These are phyloP conservation scores for Cylindrotheca fusiformis DNA, from an alignment of 108 stramenopile genomes.

Conservation along the genomic window DNA sequence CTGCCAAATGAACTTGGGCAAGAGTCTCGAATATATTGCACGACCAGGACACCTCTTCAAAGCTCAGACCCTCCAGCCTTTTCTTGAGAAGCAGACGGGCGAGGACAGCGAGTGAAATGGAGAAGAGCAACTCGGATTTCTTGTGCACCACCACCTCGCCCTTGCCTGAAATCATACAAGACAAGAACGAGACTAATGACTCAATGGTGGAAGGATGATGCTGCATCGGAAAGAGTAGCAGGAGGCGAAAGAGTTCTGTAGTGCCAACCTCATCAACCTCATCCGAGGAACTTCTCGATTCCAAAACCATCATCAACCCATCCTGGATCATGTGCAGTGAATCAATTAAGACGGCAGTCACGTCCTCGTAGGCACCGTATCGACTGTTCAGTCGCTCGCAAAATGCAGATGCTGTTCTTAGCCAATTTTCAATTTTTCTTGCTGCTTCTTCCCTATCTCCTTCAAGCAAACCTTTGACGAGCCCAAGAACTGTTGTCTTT, in stretches of 20 bases:
- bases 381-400: constrained; percentile 46
- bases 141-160: constrained; percentile 1
- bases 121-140: constrained; percentile 4
- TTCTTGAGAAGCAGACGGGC: constrained; percentile 17
- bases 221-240: constrained; percentile 24
- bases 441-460: neutral
- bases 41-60: constrained; percentile 4
- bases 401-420: constrained; percentile 70
- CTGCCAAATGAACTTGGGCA: neutral
- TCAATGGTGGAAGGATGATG: constrained; percentile 5
- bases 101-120: constrained; percentile 16
- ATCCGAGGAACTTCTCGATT: neutral
- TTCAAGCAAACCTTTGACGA: constrained; percentile 23
- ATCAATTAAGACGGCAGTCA: constrained; percentile 60
- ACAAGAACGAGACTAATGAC: neutral
- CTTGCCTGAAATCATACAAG: neutral
- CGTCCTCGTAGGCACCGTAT: constrained; percentile 76
- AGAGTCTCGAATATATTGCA: neutral
- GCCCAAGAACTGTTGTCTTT: constrained; percentile 29
- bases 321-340: constrained; percentile 63
- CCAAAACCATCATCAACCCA: constrained; percentile 35
- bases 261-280: constrained; percentile 2
- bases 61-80: constrained; percentile 6
- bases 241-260: constrained; percentile 4
- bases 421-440: constrained; percentile 72